These are phyloP conservation scores for Aurinia saxatilis DNA, from an alignment of 345 rosid genomes.

Conservation along the genomic window DNA sequence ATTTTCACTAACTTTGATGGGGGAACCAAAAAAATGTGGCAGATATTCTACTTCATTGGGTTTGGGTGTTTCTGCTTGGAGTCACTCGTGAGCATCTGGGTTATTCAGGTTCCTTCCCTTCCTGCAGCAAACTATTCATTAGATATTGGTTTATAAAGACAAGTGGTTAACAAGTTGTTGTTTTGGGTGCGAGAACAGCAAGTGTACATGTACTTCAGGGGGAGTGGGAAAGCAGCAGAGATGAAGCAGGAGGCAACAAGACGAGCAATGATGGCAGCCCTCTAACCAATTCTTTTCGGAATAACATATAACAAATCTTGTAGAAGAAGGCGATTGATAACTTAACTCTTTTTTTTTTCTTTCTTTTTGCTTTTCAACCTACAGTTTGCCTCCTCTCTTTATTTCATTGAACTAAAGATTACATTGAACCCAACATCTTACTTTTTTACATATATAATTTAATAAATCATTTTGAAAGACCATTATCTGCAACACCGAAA, in stretches of 20 bases:
- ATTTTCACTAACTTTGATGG: neutral
- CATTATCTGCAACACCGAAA: neutral
- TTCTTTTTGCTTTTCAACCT: neutral
- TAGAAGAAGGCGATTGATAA: neutral
- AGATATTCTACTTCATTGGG: slow-evolving; percentile 87
- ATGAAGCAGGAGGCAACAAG: slow-evolving; percentile 66
- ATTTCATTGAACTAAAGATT: slow-evolving; percentile 9
- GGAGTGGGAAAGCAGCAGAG: slow-evolving; percentile 85
- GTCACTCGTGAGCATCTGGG: slow-evolving; percentile 92
- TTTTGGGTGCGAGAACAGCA: slow-evolving; percentile 47
- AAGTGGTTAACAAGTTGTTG: neutral
- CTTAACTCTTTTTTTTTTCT: neutral
- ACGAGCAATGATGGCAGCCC: slow-evolving; percentile 69
- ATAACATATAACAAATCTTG: slow-evolving; percentile 6
- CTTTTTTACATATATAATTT: neutral
- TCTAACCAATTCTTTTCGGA: too few relatives aligned
- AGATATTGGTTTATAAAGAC: neutral
- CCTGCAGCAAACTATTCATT: neutral
- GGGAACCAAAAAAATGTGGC: slow-evolving; percentile 30
- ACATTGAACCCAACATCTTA: neutral
- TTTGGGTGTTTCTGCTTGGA: slow-evolving; percentile 67
- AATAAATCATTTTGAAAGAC: neutral
- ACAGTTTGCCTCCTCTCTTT: neutral
- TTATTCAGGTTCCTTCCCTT: slow-evolving; percentile 62
- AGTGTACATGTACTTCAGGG: slow-evolving; percentile 93